phyloP scores from a whole-genome alignment of 495 filamentous ascomycete species.

The Neurospora sp. region DNA sequence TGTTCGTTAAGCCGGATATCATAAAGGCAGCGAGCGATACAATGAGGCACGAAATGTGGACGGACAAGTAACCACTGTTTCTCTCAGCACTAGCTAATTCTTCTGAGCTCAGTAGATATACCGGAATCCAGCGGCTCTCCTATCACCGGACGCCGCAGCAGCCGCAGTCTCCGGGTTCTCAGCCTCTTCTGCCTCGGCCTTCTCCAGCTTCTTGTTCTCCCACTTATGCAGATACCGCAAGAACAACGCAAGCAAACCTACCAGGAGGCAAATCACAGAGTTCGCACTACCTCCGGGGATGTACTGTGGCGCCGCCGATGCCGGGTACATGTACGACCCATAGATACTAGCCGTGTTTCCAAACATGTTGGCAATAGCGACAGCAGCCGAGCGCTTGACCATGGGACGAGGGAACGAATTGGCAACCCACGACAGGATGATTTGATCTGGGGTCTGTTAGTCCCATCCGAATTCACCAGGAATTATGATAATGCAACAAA shows the following conservation, averaged over 20 bases:
- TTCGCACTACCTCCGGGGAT: conserved; percentile 33
- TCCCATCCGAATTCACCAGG: neutral
- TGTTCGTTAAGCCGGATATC: neutral
- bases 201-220: conserved; percentile 43
- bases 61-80: neutral
- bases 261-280: conserved; percentile 36
- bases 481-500: neutral
- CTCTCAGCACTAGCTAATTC: neutral
- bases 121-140: conserved; percentile 9
- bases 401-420: conserved; percentile 43
- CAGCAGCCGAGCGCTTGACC: conserved; percentile 41
- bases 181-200: conserved; percentile 21
- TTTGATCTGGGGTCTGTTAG: conserved; percentile 19
- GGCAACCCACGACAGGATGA: conserved; percentile 44
- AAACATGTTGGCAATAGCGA: conserved; percentile 48
- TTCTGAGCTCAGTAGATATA: conserved; percentile 8
- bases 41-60: neutral
- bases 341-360: conserved; percentile 46
- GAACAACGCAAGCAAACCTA: conserved; percentile 30
- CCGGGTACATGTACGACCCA: conserved; percentile 47
- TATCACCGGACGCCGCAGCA: neutral
- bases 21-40: neutral
- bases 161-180: conserved; percentile 8
- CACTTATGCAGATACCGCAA: conserved; percentile 34
- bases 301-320: conserved; percentile 41